A percentile compares a stretch with the other conserved stretches of the same genome.
phyloP scores from a whole-genome alignment of 2,329 filamentous ascomycete species.

The Cryphonectria nitschkei region DNA sequence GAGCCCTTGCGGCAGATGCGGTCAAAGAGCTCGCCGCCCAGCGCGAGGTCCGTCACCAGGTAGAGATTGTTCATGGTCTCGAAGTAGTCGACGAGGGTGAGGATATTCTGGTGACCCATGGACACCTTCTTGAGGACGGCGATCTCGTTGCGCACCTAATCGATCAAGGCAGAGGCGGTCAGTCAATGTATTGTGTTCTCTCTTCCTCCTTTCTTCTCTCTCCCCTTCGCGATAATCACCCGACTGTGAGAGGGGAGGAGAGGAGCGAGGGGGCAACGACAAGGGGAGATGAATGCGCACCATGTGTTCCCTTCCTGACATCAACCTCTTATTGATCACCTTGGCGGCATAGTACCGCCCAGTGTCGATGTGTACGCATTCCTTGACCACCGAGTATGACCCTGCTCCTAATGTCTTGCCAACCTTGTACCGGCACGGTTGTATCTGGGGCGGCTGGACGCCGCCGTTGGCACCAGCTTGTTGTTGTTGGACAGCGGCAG shows the following conservation, averaged over 20 bases:
- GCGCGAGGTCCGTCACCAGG: constrained; percentile 92
- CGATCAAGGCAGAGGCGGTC: constrained; percentile 1
- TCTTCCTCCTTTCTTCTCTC: neutral
- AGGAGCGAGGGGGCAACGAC: neutral
- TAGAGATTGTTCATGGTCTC: constrained; percentile 99
- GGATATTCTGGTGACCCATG: constrained; percentile 97
- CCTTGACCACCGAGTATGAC: constrained; percentile 97
- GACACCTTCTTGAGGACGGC: constrained; percentile 97
- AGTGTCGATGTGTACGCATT: constrained; percentile 98
- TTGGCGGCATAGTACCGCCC: constrained; percentile 98
- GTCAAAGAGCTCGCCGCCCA: constrained; percentile 96
- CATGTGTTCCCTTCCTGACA: constrained; percentile 98
- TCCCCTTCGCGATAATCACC: neutral
- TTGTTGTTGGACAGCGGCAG: constrained; percentile 28
- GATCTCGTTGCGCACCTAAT: constrained; percentile 95
- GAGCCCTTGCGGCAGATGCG: constrained; percentile 98
- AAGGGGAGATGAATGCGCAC: constrained; percentile 52
- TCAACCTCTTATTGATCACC: constrained; percentile 98
- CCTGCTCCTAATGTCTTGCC: constrained; percentile 96
- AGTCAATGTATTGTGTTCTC: neutral
- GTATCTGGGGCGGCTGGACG: constrained; percentile 65
- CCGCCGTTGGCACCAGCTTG: constrained; percentile 31
- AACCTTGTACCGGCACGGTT: constrained; percentile 97
- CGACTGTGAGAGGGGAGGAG: neutral
- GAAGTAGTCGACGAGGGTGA: constrained; percentile 98